Percentiles rank a stretch among this genome's conserved stretches.
Conservation (phyloP, 257 asterid species). For the Plantago elongata region DNA sequence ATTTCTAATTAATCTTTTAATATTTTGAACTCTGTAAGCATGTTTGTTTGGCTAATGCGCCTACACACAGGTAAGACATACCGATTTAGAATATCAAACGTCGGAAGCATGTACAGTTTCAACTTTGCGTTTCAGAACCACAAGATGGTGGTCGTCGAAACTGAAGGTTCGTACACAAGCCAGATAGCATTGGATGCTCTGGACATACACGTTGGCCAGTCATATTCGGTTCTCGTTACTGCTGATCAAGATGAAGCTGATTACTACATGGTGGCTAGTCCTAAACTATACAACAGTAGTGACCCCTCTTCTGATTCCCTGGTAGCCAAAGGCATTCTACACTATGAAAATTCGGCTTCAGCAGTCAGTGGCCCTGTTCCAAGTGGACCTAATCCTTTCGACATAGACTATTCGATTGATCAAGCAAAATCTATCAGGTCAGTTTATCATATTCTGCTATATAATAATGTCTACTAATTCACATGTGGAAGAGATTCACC, state of each 20-base stretch:
- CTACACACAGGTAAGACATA: slow-evolving; percentile 39
- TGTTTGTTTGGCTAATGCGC: background rate
- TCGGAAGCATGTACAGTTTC: slow-evolving; percentile 38
- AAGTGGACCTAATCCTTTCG: slow-evolving; percentile 39
- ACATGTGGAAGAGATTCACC: no score
- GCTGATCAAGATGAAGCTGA: slow-evolving; percentile 45
- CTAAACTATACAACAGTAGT: slow-evolving; percentile 21
- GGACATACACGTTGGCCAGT: slow-evolving; percentile 54
- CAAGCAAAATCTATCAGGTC: slow-evolving; percentile 55
- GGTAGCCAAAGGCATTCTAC: slow-evolving; percentile 38
- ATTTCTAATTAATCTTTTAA: no score
- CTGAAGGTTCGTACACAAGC: slow-evolving; percentile 54
- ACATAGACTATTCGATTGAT: slow-evolving; percentile 35
- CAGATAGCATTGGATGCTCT: slow-evolving; percentile 42
- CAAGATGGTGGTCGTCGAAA: slow-evolving; percentile 45
- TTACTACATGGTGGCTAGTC: slow-evolving; percentile 41
- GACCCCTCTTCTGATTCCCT: slow-evolving; percentile 15
- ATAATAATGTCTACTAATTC: no score
- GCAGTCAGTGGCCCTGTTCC: slow-evolving; percentile 36
- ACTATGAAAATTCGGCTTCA: slow-evolving; percentile 31
- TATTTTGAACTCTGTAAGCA: no score
- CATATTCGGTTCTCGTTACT: slow-evolving; percentile 47
- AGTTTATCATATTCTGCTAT: background rate
- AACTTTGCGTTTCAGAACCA: slow-evolving; percentile 48
- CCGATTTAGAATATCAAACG: slow-evolving; percentile 43